Evolutionary conservation across 2,329 filamentous ascomycete species (phyloP), one percentile per base, ranked within the genome.

Genomic region (Rhinocladiella mackenziei): DNA sequence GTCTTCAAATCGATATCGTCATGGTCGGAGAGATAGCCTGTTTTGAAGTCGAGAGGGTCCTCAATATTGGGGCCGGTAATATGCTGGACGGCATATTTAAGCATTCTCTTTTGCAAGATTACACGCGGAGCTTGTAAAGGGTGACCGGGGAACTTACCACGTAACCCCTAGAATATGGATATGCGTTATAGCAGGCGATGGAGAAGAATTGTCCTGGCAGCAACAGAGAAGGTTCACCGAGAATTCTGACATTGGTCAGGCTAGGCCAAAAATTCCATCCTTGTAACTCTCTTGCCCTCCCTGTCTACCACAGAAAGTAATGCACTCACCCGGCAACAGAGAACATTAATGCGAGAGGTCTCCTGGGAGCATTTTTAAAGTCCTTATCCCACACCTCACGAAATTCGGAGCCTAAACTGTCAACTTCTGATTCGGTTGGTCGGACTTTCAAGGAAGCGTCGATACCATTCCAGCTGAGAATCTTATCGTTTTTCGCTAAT

Each of bases 81-180:
- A 62, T 83, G 80, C 44, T n/a, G n/a, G n/a, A n/a, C n/a, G n/a
- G n/a, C n/a, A n/a, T n/a, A n/a, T n/a, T n/a, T n/a, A n/a, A n/a
- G n/a, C n/a, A n/a, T n/a, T n/a, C n/a, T n/a, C n/a, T n/a, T n/a
- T n/a, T n/a, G n/a, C n/a, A n/a, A n/a, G n/a, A n/a, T n/a, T n/a
- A n/a, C n/a, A n/a, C n/a, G n/a, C n/a, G n/a, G n/a, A n/a, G n/a
- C n/a, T n/a, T n/a, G n/a, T n/a, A n/a, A n/a, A n/a, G n/a, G n/a
- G n/a, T n/a, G n/a, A n/a, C n/a, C n/a, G n/a, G n/a, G n/a, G n/a
- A n/a, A n/a, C n/a, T n/a, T n/a, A n/a, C n/a, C n/a, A 83, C 71
- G 45, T 70, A 68, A 2, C 80, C 80, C 0, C 78, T 73, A 1
- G 77, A 82, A 58, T 74, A 77, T 0, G 80, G 80, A 56, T 83